These are phyloP conservation scores for Zasmidium cellare DNA, from an alignment of 2,329 filamentous ascomycete species.

Conservation along the genomic window DNA sequence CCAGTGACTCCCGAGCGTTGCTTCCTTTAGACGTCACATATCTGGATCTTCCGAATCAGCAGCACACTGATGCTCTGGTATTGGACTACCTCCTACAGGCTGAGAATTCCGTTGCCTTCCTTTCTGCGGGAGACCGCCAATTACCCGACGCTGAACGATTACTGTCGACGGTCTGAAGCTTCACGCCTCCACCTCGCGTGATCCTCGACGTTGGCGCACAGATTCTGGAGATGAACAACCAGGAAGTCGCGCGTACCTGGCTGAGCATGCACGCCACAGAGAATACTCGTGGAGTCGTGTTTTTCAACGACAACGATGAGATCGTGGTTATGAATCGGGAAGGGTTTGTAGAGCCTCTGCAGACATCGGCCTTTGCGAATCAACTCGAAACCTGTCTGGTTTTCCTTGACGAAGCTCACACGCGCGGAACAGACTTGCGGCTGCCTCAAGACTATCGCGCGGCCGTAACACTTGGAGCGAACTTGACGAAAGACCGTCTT, in stretches of 20 bases:
- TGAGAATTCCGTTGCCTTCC: conserved; percentile 47
- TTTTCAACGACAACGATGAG: conserved; percentile 58
- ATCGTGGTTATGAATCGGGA: conserved; percentile 53
- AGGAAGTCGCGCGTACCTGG: conserved; percentile 56
- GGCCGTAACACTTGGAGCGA: conserved; percentile 65
- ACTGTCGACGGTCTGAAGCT: conserved; percentile 44
- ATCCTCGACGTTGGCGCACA: conserved; percentile 71
- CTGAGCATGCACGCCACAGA: conserved; percentile 37
- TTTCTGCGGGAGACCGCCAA: neutral
- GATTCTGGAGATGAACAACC: conserved; percentile 64
- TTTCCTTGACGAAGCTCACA: conserved; percentile 71
- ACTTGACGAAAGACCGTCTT: conserved; percentile 66
- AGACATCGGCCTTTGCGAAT: conserved; percentile 57
- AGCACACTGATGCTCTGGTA: conserved; percentile 68
- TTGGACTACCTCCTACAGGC: conserved; percentile 57
- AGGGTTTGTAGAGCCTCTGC: conserved; percentile 50
- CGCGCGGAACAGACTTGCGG: conserved; percentile 66
- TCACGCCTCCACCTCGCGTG: conserved; percentile 51
- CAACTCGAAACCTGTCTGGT: conserved; percentile 62
- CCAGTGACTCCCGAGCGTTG: conserved; percentile 63
- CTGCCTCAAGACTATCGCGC: conserved; percentile 61
- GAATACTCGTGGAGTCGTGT: conserved; percentile 59
- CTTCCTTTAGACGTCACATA: conserved; percentile 64
- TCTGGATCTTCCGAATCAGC: conserved; percentile 56
- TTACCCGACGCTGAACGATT: conserved; percentile 35